Conservation (phyloP, 306 rosid genomes). For the Cucurbita maxima region DNA sequence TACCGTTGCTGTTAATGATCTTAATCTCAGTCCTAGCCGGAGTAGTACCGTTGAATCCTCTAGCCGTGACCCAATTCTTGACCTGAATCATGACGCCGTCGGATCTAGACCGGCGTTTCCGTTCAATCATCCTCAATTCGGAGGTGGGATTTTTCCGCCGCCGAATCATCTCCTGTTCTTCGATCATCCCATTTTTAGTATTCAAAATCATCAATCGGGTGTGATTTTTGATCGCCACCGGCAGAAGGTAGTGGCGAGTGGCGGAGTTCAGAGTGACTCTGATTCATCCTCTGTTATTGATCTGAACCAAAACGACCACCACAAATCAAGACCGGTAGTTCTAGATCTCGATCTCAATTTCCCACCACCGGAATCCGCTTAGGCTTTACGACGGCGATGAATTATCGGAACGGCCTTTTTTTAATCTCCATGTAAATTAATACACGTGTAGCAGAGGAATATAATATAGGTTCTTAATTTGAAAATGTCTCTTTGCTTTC, state of each 20-base stretch:
- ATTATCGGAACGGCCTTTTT: not conserved
- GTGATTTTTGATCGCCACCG: slow-evolving; percentile 9
- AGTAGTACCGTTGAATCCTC: slow-evolving; percentile 64
- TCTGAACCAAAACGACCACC: slow-evolving; percentile 21
- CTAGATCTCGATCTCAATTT: slow-evolving; percentile 43
- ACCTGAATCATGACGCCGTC: slow-evolving; percentile 21
- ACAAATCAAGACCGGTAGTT: not conserved
- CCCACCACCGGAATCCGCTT: slow-evolving; percentile 34
- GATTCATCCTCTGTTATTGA: slow-evolving; percentile 59
- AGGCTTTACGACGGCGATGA: not conserved
- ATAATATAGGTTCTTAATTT: not conserved
- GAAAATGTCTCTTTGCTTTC: not conserved
- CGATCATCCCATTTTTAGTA: slow-evolving; percentile 16
- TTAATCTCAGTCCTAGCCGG: slow-evolving; percentile 36
- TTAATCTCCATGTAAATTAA: not conserved
- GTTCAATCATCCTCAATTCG: slow-evolving; percentile 9
- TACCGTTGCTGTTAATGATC: not conserved
- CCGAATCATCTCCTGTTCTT: slow-evolving; percentile 15
- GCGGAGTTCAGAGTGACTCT: slow-evolving; percentile 37
- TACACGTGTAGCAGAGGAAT: not conserved
- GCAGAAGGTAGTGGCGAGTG: not conserved
- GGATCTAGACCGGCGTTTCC: slow-evolving; percentile 21
- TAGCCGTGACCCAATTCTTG: slow-evolving; percentile 29
- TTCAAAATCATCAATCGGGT: not conserved
- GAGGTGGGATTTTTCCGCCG: slow-evolving; percentile 1